Conservation (phyloP, 2,329 filamentous ascomycete species). For the Decorospora gaudefroyi region DNA sequence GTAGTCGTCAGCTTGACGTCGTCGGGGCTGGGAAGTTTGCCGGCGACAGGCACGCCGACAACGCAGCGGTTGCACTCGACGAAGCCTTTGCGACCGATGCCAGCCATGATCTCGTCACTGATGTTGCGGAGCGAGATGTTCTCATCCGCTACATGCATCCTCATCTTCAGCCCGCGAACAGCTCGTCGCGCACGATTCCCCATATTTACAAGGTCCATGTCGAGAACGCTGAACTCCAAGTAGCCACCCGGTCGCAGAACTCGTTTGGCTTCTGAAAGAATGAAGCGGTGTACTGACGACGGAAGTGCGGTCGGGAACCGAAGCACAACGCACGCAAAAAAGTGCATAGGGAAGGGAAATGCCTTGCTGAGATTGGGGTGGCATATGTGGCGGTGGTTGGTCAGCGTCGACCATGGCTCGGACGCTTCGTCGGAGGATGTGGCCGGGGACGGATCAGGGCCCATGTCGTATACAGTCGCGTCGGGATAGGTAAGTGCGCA, state of each 20-base stretch:
- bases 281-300: slow-evolving; percentile 69
- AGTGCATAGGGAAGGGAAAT: slow-evolving; percentile 76
- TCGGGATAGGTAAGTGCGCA: slow-evolving; percentile 77
- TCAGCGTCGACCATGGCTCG: slow-evolving; percentile 47
- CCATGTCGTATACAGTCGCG: slow-evolving; percentile 75
- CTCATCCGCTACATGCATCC: slow-evolving; percentile 64
- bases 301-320: slow-evolving; percentile 74
- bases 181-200: slow-evolving; percentile 70
- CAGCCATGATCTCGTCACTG: slow-evolving; percentile 62
- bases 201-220: slow-evolving; percentile 83
- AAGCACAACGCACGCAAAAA: slow-evolving; percentile 75
- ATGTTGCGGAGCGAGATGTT: slow-evolving; percentile 62
- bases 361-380: slow-evolving; percentile 65
- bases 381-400: slow-evolving; percentile 76
- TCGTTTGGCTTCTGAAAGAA: slow-evolving; percentile 74
- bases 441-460: slow-evolving; percentile 37
- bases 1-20: slow-evolving; percentile 27
- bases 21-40: slow-evolving; percentile 48
- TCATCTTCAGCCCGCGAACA: slow-evolving; percentile 72
- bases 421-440: slow-evolving; percentile 17
- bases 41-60: slow-evolving; percentile 74
- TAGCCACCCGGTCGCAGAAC: slow-evolving; percentile 78
- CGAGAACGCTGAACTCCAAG: slow-evolving; percentile 77
- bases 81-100: slow-evolving; percentile 72
- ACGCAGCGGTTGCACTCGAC: slow-evolving; percentile 73